Evolutionary conservation across 2,329 filamentous ascomycete species (phyloP), one percentile per base, ranked within the genome.

Genomic region (Fusarium sp.): DNA sequence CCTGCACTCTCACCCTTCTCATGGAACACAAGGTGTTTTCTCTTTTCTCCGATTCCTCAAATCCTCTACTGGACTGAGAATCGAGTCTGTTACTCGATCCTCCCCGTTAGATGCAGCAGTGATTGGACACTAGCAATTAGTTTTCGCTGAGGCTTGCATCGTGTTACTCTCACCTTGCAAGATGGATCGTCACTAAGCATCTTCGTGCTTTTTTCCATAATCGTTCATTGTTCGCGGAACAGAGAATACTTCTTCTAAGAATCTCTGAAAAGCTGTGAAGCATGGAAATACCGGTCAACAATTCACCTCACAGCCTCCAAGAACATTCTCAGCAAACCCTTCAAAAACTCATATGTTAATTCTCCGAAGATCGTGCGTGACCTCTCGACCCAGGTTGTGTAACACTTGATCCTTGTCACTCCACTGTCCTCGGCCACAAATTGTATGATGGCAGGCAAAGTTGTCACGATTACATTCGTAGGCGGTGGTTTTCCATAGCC

Each of bases 121-220:
- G 45, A 63, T 60, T 73, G 66, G 62, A 39, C 36, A 35, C 39
- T 39, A 30, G 32, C 20, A 47, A 36, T 47, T 45, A 18, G 50
- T 59, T 69, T 54, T 48, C 44, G 57, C 38, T 20, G 30, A 45
- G 63, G 54, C 55, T 72, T 74, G 54, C 62, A 22, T 55, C 30
- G 68, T 72, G 50, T 55, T 60, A 72, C 70, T 45, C 56, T 47
- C 59, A 38, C 8, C n/a, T 36, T 63, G 35, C 18, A 41, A 36
- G 22, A 48, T 58, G n/a, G 17, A 35, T 28, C 36, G 51, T 44
- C 55, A 42, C 51, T 11, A 26, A 24, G 24, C 10, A 63, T 17
- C 35, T 48, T 32, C 30, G 10, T 28, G 32, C 30, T 51, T 28
- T 22, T 38, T 50, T 26, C 26, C n/a, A 58, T 39, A 24, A 26